phyloP scores from a whole-genome alignment of 1,139 yeast genomes.

The Suhomyces choctaworum region DNA sequence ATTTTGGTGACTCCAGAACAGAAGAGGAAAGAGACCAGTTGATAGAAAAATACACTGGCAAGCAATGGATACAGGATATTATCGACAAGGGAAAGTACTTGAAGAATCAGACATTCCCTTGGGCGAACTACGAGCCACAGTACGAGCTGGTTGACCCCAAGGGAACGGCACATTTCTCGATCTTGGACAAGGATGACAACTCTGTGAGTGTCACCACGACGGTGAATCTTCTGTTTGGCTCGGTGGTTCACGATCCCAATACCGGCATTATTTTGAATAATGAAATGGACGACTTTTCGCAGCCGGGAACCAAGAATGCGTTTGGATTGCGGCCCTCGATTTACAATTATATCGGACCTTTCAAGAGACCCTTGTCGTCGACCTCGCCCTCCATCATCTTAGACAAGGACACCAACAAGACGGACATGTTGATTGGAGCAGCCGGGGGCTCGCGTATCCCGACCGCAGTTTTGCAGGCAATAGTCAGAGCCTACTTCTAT shows the following conservation, averaged over 20 bases:
- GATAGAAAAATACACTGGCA: constrained; percentile 30
- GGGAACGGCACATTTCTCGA: constrained; percentile 86
- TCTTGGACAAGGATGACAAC: constrained; percentile 68
- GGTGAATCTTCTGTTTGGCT: constrained; percentile 82
- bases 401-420: constrained; percentile 43
- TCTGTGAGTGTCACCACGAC: constrained; percentile 90
- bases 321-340: constrained; percentile 80
- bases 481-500: constrained; percentile 63
- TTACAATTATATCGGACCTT: constrained; percentile 73
- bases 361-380: constrained; percentile 82
- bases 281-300: constrained; percentile 96
- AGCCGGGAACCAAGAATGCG: constrained; percentile 67
- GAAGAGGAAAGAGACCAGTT: constrained; percentile 21
- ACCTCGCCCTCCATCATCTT: constrained; percentile 73
- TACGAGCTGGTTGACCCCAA: constrained; percentile 75
- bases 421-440: constrained; percentile 80
- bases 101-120: constrained; percentile 58
- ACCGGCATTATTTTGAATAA: constrained; percentile 87
- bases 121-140: constrained; percentile 76
- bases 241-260: constrained; percentile 70
- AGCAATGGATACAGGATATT: constrained; percentile 59
- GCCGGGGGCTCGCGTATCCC: constrained; percentile 93
- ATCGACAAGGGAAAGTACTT: constrained; percentile 45
- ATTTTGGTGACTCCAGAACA: constrained; percentile 64
- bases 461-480: constrained; percentile 82